Evolutionary conservation across 2,329 filamentous ascomycete species (phyloP).

Genomic region (Pseudogymnoascus sp.): DNA sequence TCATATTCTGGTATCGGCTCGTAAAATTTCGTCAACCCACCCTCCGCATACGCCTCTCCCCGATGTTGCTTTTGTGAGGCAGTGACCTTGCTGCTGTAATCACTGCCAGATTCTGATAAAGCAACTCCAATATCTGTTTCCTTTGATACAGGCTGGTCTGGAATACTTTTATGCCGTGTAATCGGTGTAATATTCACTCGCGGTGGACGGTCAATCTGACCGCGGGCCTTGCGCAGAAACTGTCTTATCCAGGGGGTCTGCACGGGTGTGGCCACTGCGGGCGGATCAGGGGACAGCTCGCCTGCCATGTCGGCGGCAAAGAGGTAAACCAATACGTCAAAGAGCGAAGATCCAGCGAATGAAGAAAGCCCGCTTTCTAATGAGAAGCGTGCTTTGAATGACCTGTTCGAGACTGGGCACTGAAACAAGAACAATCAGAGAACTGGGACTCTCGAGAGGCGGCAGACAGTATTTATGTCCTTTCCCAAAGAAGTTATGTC

Average conservation of each 20-base stretch:
- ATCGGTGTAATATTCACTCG: not conserved
- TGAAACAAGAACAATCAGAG: constrained; percentile 7
- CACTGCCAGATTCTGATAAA: not conserved
- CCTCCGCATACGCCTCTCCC: not conserved
- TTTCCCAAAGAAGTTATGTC: not conserved
- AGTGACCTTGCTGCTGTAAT: not conserved
- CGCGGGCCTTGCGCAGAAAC: constrained; percentile 11
- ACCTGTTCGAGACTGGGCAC: not conserved
- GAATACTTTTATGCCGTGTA: not conserved
- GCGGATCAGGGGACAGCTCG: not conserved
- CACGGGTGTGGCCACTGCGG: not conserved
- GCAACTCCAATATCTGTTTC: not conserved
- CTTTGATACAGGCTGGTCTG: not conserved
- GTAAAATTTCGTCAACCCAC: constrained; percentile 19
- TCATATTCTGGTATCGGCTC: constrained; percentile 22
- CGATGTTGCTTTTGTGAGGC: not conserved
- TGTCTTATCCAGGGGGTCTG: not conserved
- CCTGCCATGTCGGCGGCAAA: not conserved
- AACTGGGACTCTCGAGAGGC: not conserved
- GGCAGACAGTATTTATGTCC: not conserved
- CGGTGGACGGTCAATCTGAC: constrained; percentile 11
- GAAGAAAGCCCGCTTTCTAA: not conserved
- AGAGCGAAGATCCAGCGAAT: not conserved
- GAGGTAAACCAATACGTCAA: not conserved
- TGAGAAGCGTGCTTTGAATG: not conserved